A percentile compares a stretch with the other conserved stretches of the same genome.
Conservation (phyloP, 1,284 basidiomycete species). For the Sphagnurus paluster region DNA sequence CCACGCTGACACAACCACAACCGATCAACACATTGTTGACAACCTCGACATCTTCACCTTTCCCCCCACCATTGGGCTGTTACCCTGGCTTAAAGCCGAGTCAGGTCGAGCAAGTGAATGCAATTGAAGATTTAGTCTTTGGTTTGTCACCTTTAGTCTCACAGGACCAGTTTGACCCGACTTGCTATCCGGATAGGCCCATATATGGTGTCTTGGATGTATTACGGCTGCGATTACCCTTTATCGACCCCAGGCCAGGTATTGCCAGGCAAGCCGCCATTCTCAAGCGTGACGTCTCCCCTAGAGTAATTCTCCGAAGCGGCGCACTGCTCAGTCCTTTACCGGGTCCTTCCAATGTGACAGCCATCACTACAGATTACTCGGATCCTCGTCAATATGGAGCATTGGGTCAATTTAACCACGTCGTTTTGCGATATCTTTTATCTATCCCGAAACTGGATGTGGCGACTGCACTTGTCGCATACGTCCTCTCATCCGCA, state of each 20-base stretch:
- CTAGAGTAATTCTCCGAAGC: conserved; percentile 50
- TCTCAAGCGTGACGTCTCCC: conserved; percentile 40
- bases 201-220: conserved; percentile 64
- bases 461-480: conserved; percentile 47
- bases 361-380: conserved; percentile 31
- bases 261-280: conserved; percentile 50
- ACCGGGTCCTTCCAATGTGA: conserved; percentile 31
- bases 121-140: conserved; percentile 52
- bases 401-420: conserved; percentile 50
- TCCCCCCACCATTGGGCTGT: conserved; percentile 62
- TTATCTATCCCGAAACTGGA: conserved; percentile 47
- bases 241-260: conserved; percentile 42
- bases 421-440: conserved; percentile 61
- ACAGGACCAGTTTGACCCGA: conserved; percentile 38
- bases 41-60: conserved; percentile 40
- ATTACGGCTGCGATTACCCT: conserved; percentile 55
- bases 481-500: conserved; percentile 42
- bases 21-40: conserved; percentile 40
- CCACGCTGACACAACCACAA: conserved; percentile 32
- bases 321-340: conserved; percentile 51
- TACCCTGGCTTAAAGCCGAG: conserved; percentile 47
- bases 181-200: conserved; percentile 56
- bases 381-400: conserved; percentile 55
- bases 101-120: conserved; percentile 42
- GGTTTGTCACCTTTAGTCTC: conserved; percentile 38